phyloP scores from a whole-genome alignment of 2,329 filamentous ascomycete genomes.

The Cladophialophora carrionii region DNA sequence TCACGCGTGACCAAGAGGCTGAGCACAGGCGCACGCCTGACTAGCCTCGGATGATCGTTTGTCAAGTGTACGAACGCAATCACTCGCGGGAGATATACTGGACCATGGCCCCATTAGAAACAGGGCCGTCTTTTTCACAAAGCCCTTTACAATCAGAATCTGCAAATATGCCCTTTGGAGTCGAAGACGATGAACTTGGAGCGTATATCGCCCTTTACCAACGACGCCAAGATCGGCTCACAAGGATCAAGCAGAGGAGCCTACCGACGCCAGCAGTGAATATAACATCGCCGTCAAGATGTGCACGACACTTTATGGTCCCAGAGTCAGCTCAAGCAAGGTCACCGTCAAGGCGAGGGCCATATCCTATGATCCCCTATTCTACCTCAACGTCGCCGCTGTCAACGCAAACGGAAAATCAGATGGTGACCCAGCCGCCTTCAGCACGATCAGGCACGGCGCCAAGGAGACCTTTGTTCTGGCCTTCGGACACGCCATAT shows the following conservation, averaged over 20 bases:
- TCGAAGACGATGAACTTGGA: slow-evolving; percentile 13
- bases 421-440: background rate
- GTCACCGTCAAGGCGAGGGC: background rate
- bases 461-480: background rate
- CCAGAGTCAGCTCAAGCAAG: background rate
- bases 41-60: background rate
- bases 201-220: slow-evolving; percentile 9
- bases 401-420: background rate
- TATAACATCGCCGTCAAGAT: background rate
- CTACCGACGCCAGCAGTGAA: background rate
- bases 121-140: background rate
- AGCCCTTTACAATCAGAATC: background rate
- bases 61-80: background rate
- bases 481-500: background rate
- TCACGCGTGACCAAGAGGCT: background rate
- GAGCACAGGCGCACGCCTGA: background rate
- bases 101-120: background rate
- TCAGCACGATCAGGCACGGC: background rate
- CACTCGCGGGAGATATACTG: background rate
- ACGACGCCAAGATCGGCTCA: background rate
- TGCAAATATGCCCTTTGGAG: slow-evolving; percentile 17
- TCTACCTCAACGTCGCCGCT: background rate
- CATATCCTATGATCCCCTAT: background rate
- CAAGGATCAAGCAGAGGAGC: background rate
- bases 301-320: background rate